Evolutionary conservation across 2,329 filamentous ascomycete genomes (phyloP).

Genomic region (Trichoderma cornu-damae): DNA sequence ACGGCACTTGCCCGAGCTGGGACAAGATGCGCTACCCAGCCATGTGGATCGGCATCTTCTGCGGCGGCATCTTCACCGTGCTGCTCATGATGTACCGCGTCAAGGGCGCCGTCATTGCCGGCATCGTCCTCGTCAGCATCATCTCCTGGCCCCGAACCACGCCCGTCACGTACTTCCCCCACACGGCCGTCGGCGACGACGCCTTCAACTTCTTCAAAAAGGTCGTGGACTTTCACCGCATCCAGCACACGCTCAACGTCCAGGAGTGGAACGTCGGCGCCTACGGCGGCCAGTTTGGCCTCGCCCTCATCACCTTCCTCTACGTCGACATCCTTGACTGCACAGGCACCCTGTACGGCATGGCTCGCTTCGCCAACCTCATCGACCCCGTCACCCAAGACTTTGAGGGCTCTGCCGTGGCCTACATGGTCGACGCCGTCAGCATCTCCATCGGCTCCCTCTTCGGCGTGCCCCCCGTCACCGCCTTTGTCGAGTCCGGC

Average conservation of each 20-base stretch:
- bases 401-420: conserved; percentile 78
- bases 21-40: conserved; percentile 77
- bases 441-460: conserved; percentile 73
- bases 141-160: conserved; percentile 82
- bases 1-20: conserved; percentile 55
- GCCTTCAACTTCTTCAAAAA: conserved; percentile 83
- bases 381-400: conserved; percentile 80
- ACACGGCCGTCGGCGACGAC: conserved; percentile 62
- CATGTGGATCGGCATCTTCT: conserved; percentile 87
- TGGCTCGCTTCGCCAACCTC: conserved; percentile 77
- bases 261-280: conserved; percentile 67
- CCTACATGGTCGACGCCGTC: conserved; percentile 78
- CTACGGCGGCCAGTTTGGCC: conserved; percentile 70
- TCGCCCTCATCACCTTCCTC: conserved; percentile 82
- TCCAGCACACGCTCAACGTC: conserved; percentile 61
- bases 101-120: conserved; percentile 79
- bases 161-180: conserved; percentile 73
- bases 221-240: conserved; percentile 78
- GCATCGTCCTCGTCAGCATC: conserved; percentile 77
- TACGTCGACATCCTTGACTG: conserved; percentile 88
- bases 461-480: conserved; percentile 74
- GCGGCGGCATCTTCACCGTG: conserved; percentile 73
- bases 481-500: conserved; percentile 83
- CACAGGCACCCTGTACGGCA: conserved; percentile 82
- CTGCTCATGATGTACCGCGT: conserved; percentile 80